Conservation (phyloP, 2,329 filamentous ascomycete genomes). For the Aspergillus tanneri region DNA sequence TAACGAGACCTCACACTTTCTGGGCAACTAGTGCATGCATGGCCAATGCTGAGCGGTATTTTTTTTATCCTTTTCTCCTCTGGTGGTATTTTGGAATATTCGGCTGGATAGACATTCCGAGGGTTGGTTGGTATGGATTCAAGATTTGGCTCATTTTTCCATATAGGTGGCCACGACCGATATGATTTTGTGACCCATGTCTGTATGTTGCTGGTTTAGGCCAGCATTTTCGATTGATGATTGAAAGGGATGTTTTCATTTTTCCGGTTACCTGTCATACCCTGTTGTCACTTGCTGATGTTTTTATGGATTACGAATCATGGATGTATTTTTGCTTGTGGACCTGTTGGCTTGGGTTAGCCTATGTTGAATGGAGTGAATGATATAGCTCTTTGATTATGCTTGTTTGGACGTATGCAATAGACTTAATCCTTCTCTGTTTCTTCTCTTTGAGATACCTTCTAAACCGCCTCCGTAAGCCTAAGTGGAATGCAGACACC, state of each 20-base stretch:
- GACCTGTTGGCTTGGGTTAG: background rate
- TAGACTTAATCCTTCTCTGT: constrained; percentile 6
- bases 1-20: constrained; percentile 10
- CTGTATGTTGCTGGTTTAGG: background rate
- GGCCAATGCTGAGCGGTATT: background rate
- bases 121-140: background rate
- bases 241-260: background rate
- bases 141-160: background rate
- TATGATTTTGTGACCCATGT: background rate
- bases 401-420: constrained; percentile 16
- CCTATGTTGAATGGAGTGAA: constrained; percentile 5
- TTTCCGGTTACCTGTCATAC: constrained; percentile 6
- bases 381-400: constrained; percentile 7
- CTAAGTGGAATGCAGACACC: constrained; percentile 1
- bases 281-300: constrained; percentile 7
- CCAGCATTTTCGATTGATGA: background rate
- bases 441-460: too few species aligned
- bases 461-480: too few species aligned
- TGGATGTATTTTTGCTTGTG: constrained; percentile 10
- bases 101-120: background rate
- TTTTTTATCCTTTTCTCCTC: background rate
- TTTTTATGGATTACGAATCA: constrained; percentile 17
- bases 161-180: background rate
- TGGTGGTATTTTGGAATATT: background rate
- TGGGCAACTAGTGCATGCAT: constrained; percentile 4